Evolutionary conservation across 129 eudicot species (phyloP).

Genomic region (Glebionis coronaria): DNA sequence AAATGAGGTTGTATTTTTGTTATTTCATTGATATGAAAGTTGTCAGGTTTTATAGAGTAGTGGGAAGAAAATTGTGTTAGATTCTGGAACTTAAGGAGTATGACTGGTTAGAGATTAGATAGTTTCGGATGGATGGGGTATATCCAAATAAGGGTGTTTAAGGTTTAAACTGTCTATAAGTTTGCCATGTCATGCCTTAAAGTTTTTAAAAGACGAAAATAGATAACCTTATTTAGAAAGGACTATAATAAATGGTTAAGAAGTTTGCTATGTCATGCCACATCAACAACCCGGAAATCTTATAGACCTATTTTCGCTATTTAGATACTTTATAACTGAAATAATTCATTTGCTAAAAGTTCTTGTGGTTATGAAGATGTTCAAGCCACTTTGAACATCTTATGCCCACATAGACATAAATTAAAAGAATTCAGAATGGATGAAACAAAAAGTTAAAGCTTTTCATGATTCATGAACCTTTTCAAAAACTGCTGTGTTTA

Average conservation of each 20-base stretch:
- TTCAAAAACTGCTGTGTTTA: slow-evolving; percentile 1
- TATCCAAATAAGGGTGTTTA: slow-evolving; percentile 10
- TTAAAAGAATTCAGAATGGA: too few relatives aligned
- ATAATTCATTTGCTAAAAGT: too few relatives aligned
- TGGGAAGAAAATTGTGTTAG: slow-evolving; percentile 13
- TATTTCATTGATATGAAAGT: not conserved
- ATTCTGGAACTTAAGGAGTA: not conserved
- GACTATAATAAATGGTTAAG: slow-evolving; percentile 13
- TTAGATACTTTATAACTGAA: too few relatives aligned
- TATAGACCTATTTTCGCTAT: too few relatives aligned
- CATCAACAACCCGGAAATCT: too few relatives aligned
- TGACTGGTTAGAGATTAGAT: not conserved
- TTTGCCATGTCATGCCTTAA: not conserved
- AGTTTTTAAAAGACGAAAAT: not conserved
- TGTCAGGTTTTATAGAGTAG: not conserved
- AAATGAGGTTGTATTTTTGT: not conserved
- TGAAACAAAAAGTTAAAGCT: slow-evolving; percentile 2
- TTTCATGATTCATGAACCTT: slow-evolving; percentile 13
- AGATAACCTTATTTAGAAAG: not conserved
- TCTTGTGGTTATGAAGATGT: too few relatives aligned
- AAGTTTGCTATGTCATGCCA: not conserved
- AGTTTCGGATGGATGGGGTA: slow-evolving; percentile 9
- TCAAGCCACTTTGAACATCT: too few relatives aligned
- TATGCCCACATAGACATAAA: too few relatives aligned
- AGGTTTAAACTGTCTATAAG: not conserved